Evolutionary conservation across 2,329 filamentous ascomycete species (phyloP).

Genomic region (Diatrype stigma): DNA sequence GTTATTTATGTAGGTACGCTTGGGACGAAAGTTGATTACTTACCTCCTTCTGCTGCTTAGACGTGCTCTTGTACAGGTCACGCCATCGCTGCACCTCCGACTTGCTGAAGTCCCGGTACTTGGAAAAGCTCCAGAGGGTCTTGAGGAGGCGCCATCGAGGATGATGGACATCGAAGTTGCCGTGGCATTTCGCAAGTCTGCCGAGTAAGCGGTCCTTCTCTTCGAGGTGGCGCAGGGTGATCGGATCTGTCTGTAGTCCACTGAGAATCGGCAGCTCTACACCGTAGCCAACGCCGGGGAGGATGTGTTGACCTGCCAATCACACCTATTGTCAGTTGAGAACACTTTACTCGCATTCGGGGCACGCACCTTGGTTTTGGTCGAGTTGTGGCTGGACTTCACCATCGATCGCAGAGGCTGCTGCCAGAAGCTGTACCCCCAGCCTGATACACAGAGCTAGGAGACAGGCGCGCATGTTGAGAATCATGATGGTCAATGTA

Average conservation of each 20-base stretch:
- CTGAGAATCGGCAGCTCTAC: not conserved
- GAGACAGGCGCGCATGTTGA: not conserved
- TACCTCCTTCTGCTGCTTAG: slow-evolving; percentile 30
- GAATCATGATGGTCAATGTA: not conserved
- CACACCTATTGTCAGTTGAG: not conserved
- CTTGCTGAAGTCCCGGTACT: slow-evolving; percentile 31
- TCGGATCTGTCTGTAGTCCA: slow-evolving; percentile 4
- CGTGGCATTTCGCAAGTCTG: slow-evolving; percentile 24
- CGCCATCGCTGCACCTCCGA: slow-evolving; percentile 32
- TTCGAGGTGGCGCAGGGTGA: slow-evolving; percentile 22
- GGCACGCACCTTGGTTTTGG: not conserved
- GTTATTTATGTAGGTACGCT: too few relatives aligned
- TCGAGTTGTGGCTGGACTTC: not conserved
- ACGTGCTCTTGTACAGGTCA: slow-evolving; percentile 32
- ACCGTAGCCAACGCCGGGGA: not conserved
- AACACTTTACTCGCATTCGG: not conserved
- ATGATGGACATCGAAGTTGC: slow-evolving; percentile 32
- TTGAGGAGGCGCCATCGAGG: slow-evolving; percentile 36
- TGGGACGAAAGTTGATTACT: not conserved
- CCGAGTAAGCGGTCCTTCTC: slow-evolving; percentile 28
- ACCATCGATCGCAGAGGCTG: not conserved
- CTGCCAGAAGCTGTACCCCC: not conserved
- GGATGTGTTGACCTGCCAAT: not conserved
- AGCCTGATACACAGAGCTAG: not conserved
- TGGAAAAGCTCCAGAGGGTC: slow-evolving; percentile 33